Base-by-base conservation (phyloP, 371 early-diverging fungal species). In the Smittium culicis region DNA sequence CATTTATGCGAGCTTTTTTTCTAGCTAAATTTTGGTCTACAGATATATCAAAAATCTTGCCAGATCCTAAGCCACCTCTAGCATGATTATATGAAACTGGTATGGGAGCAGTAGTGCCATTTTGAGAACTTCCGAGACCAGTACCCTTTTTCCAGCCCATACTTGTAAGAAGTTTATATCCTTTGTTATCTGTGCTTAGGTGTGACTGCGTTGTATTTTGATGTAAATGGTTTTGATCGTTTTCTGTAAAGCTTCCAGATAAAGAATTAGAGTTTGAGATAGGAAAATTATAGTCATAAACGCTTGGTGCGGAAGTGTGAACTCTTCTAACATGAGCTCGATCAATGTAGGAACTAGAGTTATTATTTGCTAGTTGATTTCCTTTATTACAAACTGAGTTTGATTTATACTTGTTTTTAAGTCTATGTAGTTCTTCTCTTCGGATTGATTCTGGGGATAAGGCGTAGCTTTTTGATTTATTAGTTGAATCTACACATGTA, bases 121-220 rank as follows among this genome's bases (percentile, higher is more conserved):
- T 29, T 35, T 45, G 17, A 5, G 34, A 29, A 35, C 25, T 24
- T 17, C 67, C 67, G 16, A 66, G 29, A 35, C 61, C 35, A 61
- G 61, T 59, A 8, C 67, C 67, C 28, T 55, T 62, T 66, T 62
- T 24, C 67, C 67, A 66, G 8, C 67, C 67, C 67, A 66, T 66
- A 20, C 58, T 66, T 45, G 60, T 11, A 14, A 66, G 28, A 62
- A 66, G 61, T 16, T 25, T 14, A 34, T 32, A 66, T 56, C 67
- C 67, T 20, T 31, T 55, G 58, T 66, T 66, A 30, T 17, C 62
- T 24, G 17, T 2, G 27, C 33, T 32, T 14, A 63, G n/a, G 33
- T 63, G 63, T 31, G 63, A 30, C 24, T 45, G 5, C 20, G 20
- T 5, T 45, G 11, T 20, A 11, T 45, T 20, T 45, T 45, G 45